Conservation (phyloP, 192 early-diverging fungal genomes). For the Coemansia sp. region DNA sequence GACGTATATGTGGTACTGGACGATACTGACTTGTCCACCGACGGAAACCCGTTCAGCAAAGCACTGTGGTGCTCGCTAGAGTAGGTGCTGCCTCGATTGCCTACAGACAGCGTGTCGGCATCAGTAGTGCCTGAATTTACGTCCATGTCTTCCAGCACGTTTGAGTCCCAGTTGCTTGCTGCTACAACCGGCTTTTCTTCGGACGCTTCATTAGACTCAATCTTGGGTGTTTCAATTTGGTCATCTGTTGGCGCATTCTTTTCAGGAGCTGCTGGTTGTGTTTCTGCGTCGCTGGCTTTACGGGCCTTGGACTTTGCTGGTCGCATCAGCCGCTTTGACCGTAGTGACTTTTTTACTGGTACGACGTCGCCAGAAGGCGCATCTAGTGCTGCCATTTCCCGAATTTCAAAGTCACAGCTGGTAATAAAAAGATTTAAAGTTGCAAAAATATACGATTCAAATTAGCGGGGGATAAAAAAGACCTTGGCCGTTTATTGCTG, state of each 20-base stretch:
- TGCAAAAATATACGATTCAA: no score
- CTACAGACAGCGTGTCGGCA: not conserved
- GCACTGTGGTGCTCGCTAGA: conserved; percentile 6
- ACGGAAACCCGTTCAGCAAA: conserved; percentile 4
- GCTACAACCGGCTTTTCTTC: not conserved
- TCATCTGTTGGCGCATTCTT: not conserved
- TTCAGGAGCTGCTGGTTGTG: not conserved
- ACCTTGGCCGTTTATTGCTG: no score
- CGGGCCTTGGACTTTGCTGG: conserved; percentile 19
- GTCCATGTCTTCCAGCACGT: not conserved
- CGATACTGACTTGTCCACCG: conserved; percentile 9
- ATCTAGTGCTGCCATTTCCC: conserved; percentile 34
- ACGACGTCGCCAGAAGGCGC: conserved; percentile 3
- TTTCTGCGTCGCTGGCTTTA: not conserved
- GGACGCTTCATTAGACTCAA: no score
- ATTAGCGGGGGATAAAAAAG: no score
- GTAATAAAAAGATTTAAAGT: no score
- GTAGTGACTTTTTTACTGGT: conserved; percentile 42
- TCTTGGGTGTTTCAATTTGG: not conserved
- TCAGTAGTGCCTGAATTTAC: conserved; percentile 4
- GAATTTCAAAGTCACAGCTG: not conserved
- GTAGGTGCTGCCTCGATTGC: conserved; percentile 6
- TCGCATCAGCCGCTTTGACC: conserved; percentile 52
- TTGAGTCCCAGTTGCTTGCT: conserved; percentile 2
- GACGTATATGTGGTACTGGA: conserved; percentile 5